Evolutionary conservation across 352 stramenopile genomes (phyloP).

Genomic region (Phytophthora pini): DNA sequence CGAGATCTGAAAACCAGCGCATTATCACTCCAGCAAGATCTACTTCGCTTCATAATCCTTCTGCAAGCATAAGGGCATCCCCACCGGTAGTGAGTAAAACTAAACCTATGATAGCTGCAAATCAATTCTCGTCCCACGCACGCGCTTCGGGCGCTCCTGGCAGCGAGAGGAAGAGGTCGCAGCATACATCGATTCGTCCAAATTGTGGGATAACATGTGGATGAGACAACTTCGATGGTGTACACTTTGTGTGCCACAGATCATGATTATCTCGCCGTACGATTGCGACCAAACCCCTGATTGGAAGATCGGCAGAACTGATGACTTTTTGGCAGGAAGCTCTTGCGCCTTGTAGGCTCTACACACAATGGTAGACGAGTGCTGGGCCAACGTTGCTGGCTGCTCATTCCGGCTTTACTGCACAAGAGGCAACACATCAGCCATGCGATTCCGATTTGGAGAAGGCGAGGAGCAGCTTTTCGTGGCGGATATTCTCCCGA

Average conservation of each 20-base stretch:
- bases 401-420: constrained; percentile 12
- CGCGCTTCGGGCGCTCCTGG: constrained; percentile 10
- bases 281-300: constrained; percentile 9
- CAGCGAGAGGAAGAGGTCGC: background rate
- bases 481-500: constrained; percentile 16
- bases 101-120: no score
- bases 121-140: background rate
- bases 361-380: background rate
- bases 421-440: background rate
- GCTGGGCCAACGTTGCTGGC: background rate
- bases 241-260: background rate
- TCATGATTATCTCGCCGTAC: background rate
- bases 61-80: no score
- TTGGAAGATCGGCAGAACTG: background rate
- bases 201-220: background rate
- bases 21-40: constrained; percentile 6
- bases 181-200: background rate
- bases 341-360: background rate
- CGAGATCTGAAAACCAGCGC: background rate
- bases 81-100: no score
- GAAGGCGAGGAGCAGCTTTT: constrained; percentile 26
- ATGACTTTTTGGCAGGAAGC: background rate
- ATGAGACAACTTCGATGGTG: background rate
- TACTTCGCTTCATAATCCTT: constrained; percentile 1
- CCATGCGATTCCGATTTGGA: constrained; percentile 27